Evolutionary conservation across 2,329 filamentous ascomycete species (phyloP), one percentile per base, ranked within the genome.

Genomic region (Cytospora schulzeri): DNA sequence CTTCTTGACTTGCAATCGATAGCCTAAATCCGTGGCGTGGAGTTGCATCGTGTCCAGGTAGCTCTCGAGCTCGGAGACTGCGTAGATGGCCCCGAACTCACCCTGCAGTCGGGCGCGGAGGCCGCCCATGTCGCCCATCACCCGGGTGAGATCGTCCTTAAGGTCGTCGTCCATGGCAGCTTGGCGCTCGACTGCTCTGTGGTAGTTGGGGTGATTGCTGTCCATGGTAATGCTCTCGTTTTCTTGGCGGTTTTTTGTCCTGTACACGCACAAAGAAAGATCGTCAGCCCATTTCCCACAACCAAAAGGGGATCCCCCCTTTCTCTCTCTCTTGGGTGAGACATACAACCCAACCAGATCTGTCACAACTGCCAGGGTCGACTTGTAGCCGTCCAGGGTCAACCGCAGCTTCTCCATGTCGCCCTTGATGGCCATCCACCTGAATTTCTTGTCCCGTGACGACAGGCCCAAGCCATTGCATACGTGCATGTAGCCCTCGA

Each of bases 31-130:
- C 15, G 62, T 62, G 45, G 76, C 76, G 77, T 91, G 91, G 68
- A 88, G 85, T 8, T 89, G 89, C 7, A 93, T 83, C 0, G 88
- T 85, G 71, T 91, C 89, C 66, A 89, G 82, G 67, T 90, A 88
- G 26, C 85, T 88, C 64, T 88, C 88, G n/a, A 88, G 85, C 4
- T 83, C 86, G 1, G 87, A 86, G 66, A 91, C 86, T 62, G 89
- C 87, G n/a, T 88, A 84, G 75, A 86, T 87, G 67, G 84, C 84
- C 71, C 87, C 88, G 73, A 91, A 72, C 38, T 77, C 75, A n/a
- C 69, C 64, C n/a, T 75, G 72, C 7, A 78, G 57, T 24, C 72
- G 70, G 22, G 69, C 67, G 12, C 73, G 71, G 8, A 78, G 66
- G 24, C 74, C 70, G 57, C 71, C 70, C 69, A 79, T 76, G 55